A percentile compares a stretch with the other conserved stretches of the same genome.
Conservation (phyloP, 768 basidiomycete genomes). For the Rickenella mellea region DNA sequence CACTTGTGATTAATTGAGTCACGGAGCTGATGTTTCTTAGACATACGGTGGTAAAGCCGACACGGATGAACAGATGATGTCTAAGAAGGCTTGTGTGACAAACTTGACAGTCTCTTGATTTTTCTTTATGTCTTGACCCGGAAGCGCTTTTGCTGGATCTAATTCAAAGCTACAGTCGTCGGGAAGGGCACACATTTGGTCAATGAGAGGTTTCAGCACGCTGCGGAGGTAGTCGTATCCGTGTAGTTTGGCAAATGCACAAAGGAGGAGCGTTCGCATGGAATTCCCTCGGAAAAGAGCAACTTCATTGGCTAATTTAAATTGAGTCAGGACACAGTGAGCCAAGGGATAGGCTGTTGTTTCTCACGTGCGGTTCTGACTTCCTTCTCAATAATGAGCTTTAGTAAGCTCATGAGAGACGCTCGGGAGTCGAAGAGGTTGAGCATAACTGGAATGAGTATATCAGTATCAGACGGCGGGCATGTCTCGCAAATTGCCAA, state of each 20-base stretch:
- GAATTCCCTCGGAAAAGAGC: constrained; percentile 85
- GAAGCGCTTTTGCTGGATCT: constrained; percentile 55
- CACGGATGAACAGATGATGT: constrained; percentile 63
- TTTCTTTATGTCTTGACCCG: constrained; percentile 49
- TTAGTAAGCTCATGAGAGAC: constrained; percentile 63
- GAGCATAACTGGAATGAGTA: constrained; percentile 76
- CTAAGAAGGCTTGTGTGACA: constrained; percentile 67
- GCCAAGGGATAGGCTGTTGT: background rate
- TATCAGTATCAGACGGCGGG: constrained; percentile 68
- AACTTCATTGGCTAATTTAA: constrained; percentile 57
- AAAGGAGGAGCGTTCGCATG: constrained; percentile 78
- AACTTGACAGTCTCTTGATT: constrained; percentile 67
- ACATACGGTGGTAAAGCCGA: constrained; percentile 68
- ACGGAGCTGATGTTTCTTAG: background rate
- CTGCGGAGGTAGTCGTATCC: constrained; percentile 87
- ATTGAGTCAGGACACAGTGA: background rate
- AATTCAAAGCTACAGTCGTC: constrained; percentile 69
- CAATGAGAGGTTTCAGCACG: constrained; percentile 68
- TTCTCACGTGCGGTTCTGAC: constrained; percentile 61
- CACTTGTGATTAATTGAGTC: constrained; percentile 12
- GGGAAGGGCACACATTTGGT: constrained; percentile 64
- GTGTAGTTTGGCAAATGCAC: constrained; percentile 79
- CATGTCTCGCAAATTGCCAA: constrained; percentile 85
- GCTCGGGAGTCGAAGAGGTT: constrained; percentile 77
- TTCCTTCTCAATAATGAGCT: constrained; percentile 80